Conservation (phyloP, 768 basidiomycete species). For the Trametes villosa region DNA sequence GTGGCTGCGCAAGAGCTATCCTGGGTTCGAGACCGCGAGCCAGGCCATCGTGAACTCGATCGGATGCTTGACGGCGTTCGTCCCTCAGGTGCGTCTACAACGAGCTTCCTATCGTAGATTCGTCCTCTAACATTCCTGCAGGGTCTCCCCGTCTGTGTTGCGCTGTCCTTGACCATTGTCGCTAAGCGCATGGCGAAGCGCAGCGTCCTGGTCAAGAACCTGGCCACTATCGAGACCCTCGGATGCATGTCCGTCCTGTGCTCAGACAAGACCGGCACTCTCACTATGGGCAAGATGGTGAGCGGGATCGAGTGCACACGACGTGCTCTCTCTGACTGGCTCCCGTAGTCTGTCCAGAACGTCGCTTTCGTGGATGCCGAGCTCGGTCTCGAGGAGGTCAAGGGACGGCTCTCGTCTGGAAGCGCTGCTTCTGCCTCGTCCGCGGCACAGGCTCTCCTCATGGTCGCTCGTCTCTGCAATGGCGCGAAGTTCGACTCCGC, state of each 20-base stretch:
- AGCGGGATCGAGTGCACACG: not conserved
- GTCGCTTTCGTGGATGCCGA: conserved; percentile 42
- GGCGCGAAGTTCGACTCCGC: conserved; percentile 52
- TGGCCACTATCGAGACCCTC: conserved; percentile 69
- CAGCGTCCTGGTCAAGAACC: conserved; percentile 56
- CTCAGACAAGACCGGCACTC: conserved; percentile 64
- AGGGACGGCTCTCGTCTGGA: conserved; percentile 16
- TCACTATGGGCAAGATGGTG: conserved; percentile 58
- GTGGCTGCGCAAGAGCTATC: conserved; percentile 48
- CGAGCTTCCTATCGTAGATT: conserved; percentile 6
- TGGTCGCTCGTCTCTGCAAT: conserved; percentile 60
- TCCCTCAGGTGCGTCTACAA: conserved; percentile 50
- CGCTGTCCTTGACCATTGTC: conserved; percentile 52
- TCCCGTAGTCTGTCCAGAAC: conserved; percentile 43
- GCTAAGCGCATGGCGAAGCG: conserved; percentile 51
- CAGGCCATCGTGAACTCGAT: conserved; percentile 59
- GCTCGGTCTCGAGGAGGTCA: conserved; percentile 29
- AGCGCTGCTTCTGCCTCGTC: conserved; percentile 30
- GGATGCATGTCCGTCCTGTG: conserved; percentile 61
- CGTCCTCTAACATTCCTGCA: not conserved
- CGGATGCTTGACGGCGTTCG: conserved; percentile 53
- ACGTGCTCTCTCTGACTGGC: not conserved
- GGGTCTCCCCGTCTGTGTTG: conserved; percentile 52
- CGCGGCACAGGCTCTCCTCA: conserved; percentile 38
- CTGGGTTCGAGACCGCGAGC: conserved; percentile 52